Conservation (phyloP, 805 yeast species). For the Starmerella cellae region DNA sequence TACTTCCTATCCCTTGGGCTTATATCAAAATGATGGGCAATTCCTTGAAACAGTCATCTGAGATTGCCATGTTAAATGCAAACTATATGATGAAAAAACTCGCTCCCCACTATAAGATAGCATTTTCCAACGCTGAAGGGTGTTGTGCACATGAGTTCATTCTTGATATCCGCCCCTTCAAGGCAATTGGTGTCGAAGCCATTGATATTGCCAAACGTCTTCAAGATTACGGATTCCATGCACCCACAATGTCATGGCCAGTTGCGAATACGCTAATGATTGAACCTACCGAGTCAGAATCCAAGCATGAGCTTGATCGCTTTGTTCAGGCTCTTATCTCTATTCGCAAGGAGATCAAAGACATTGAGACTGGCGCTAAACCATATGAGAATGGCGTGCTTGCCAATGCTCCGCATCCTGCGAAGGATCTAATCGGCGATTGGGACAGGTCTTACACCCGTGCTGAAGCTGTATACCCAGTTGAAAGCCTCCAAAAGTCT, state of each 20-base stretch:
- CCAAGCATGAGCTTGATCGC: slow-evolving; percentile 74
- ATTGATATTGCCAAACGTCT: slow-evolving; percentile 93
- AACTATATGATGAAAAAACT: slow-evolving; percentile 84
- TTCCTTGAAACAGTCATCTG: slow-evolving; percentile 75
- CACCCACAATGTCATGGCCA: slow-evolving; percentile 98
- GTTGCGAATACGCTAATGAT: slow-evolving; percentile 95
- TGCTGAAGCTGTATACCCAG: slow-evolving; percentile 86
- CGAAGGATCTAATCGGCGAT: slow-evolving; percentile 60
- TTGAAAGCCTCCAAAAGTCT: slow-evolving; percentile 52
- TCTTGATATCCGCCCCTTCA: slow-evolving; percentile 76
- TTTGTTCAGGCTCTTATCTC: slow-evolving; percentile 77
- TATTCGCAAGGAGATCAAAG: slow-evolving; percentile 70
- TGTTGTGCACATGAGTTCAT: slow-evolving; percentile 96
- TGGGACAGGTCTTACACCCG: slow-evolving; percentile 90
- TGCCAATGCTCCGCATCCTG: slow-evolving; percentile 86
- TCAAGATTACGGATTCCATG: slow-evolving; percentile 97
- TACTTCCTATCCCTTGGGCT: slow-evolving; percentile 84
- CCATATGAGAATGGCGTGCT: slow-evolving; percentile 48
- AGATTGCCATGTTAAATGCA: slow-evolving; percentile 85
- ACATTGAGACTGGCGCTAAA: slow-evolving; percentile 50
- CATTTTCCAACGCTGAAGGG: slow-evolving; percentile 53
- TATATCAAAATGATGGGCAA: slow-evolving; percentile 92
- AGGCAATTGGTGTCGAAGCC: slow-evolving; percentile 71
- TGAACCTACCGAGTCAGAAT: slow-evolving; percentile 95
- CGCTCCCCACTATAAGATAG: slow-evolving; percentile 54